Evolutionary conservation across 345 rosid genomes (phyloP).

Genomic region (Brassica cretica): DNA sequence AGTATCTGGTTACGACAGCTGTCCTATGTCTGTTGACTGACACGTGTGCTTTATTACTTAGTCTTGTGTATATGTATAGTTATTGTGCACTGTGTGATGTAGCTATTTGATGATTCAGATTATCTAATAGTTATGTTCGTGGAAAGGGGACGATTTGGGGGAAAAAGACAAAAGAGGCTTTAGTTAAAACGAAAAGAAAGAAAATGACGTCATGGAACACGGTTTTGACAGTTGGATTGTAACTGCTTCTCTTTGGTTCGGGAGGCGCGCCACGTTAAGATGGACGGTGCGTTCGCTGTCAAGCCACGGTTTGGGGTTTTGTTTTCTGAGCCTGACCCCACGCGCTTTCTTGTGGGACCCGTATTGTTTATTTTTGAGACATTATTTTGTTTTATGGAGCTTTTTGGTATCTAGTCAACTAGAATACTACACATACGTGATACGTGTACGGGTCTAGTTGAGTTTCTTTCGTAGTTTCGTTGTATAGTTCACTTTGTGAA

Average conservation of each 20-base stretch:
- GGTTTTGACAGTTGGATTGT: constrained; percentile 30
- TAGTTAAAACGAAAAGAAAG: neutral
- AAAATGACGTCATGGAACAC: constrained; percentile 25
- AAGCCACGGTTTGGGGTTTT: constrained; percentile 24
- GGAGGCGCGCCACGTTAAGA: constrained; percentile 31
- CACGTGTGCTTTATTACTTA: constrained; percentile 26
- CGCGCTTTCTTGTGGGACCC: constrained; percentile 24
- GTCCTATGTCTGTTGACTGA: constrained; percentile 16
- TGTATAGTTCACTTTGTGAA: neutral
- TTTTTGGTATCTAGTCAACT: neutral
- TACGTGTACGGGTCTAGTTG: neutral
- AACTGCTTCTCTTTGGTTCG: constrained; percentile 19
- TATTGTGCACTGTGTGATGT: constrained; percentile 1
- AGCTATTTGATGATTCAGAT: constrained; percentile 21
- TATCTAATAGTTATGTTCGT: constrained; percentile 21
- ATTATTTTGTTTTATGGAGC: neutral
- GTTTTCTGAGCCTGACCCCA: neutral
- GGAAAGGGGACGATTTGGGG: constrained; percentile 11
- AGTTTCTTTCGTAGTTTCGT: neutral
- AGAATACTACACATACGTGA: neutral
- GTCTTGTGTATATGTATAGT: neutral
- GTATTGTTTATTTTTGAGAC: neutral
- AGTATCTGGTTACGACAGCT: constrained; percentile 24
- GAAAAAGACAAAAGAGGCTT: constrained; percentile 19
- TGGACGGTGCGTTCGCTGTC: constrained; percentile 32